A percentile compares a stretch with the other conserved stretches of the same genome.
Conservation (phyloP, 495 filamentous ascomycete species). For the Endocarpon pusillum region DNA sequence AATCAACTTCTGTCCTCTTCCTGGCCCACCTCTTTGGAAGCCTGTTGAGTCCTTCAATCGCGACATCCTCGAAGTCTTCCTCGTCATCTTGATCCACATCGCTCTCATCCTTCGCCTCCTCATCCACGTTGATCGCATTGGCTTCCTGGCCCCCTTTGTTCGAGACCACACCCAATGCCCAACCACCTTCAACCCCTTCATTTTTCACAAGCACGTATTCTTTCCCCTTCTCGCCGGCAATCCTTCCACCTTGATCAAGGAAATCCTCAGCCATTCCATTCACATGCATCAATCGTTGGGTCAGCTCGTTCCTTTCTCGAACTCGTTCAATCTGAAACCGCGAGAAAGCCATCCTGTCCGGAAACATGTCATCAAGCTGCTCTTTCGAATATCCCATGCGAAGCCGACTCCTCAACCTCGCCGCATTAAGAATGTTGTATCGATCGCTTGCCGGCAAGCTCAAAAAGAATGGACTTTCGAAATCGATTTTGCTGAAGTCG, state of each 20-base stretch:
- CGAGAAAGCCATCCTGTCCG: constrained; percentile 93
- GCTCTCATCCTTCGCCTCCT: constrained; percentile 34
- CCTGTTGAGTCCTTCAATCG: constrained; percentile 82
- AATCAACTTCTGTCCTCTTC: constrained; percentile 3
- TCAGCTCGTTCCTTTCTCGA: constrained; percentile 80
- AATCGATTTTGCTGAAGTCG: constrained; percentile 97
- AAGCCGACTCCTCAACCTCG: constrained; percentile 65
- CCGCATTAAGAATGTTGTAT: constrained; percentile 94
- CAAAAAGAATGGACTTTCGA: constrained; percentile 80
- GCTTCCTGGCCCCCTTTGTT: constrained; percentile 60
- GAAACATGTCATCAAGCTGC: constrained; percentile 89
- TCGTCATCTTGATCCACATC: constrained; percentile 40
- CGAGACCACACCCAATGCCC: constrained; percentile 84
- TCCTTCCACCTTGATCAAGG: constrained; percentile 45
- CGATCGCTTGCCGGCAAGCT: constrained; percentile 79
- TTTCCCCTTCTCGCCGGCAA: constrained; percentile 76
- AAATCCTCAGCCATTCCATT: constrained; percentile 71
- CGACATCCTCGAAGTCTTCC: constrained; percentile 83
- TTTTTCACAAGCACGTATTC: constrained; percentile 97
- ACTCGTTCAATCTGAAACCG: constrained; percentile 93
- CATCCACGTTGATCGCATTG: constrained; percentile 82
- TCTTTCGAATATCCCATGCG: constrained; percentile 95
- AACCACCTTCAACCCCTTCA: constrained; percentile 87
- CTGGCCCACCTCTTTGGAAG: constrained; percentile 41
- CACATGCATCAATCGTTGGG: constrained; percentile 85